phyloP scores from a whole-genome alignment of 2,329 filamentous ascomycete species.

The Periconia digitata region DNA sequence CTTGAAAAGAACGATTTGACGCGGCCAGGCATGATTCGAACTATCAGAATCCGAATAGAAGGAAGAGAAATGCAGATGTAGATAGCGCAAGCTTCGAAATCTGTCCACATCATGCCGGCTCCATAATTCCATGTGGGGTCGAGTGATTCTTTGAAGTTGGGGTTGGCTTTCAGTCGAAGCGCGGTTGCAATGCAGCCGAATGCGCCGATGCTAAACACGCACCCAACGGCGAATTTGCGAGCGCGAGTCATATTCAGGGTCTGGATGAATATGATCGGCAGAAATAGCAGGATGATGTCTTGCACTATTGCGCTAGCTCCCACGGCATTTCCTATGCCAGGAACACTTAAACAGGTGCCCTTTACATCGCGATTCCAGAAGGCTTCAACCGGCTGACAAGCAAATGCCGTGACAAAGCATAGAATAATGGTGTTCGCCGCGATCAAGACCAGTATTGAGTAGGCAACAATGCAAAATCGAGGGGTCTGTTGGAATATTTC shows the following conservation, averaged over 20 bases:
- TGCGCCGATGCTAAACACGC: constrained; percentile 30
- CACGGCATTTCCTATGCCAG: constrained; percentile 23
- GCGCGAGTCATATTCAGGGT: constrained; percentile 24
- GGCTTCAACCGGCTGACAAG: constrained; percentile 23
- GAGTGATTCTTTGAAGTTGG: constrained; percentile 22
- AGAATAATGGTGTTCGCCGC: constrained; percentile 18
- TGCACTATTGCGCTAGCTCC: constrained; percentile 24
- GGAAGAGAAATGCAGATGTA: constrained; percentile 28
- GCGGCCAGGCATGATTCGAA: constrained; percentile 12
- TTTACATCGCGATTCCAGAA: constrained; percentile 31
- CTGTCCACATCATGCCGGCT: constrained; percentile 26
- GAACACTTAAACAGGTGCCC: constrained; percentile 25
- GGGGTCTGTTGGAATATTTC: constrained; percentile 27
- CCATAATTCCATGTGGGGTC: constrained; percentile 33
- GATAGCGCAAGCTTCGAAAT: constrained; percentile 23
- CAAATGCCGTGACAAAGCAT: constrained; percentile 23
- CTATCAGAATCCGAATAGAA: constrained; percentile 23
- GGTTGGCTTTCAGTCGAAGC: constrained; percentile 23
- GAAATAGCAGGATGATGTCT: constrained; percentile 25
- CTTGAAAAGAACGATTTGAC: neutral
- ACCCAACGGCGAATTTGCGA: constrained; percentile 23
- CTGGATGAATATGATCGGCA: constrained; percentile 24
- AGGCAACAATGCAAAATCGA: constrained; percentile 18
- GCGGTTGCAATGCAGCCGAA: constrained; percentile 32
- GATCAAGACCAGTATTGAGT: constrained; percentile 18